Base-by-base conservation (phyloP, 1,284 basidiomycete genomes). In the Sporisorium sorghi region DNA sequence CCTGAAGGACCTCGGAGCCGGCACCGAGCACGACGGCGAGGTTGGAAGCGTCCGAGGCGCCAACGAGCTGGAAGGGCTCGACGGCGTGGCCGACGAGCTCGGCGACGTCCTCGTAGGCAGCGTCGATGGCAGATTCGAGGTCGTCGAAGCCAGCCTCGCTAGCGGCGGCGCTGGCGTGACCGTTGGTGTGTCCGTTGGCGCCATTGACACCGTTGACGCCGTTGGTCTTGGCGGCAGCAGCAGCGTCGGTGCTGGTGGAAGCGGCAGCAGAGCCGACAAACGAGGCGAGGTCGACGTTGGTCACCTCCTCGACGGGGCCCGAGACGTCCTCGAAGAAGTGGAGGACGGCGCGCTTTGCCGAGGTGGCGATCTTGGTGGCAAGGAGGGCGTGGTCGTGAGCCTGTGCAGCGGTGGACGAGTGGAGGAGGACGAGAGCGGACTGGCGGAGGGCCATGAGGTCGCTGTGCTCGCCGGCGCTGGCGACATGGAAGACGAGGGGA, bases 321-420 rank as follows among this genome's bases (percentile, higher is more conserved):
- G 76, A 73, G 49, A 78, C 66, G 35, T 72, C 75, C 35, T 91
- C 89, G 83, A 94, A 94, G 44, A 90, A 90, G 83, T 97, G 94
- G 53, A 96, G 87, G 17, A 96, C 93, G 2, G 89, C 87, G 53
- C 87, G 88, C 58, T 87, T 87, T 73, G 89, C 87, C 11, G 87
- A 86, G 53, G 87, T 86, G 4, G 92, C 90, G 43, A 93, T 85
- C 49, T 89, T 88, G 58, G 90, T 88, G 24, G 90, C 91, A n/a
- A 92, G 86, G 17, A 92, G 85, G 12, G 90, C 89, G 77, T 91
- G 88, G 80, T 92, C 91, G 78, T 91, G 90, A 2, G 90, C 90
- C 75, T 91, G 88, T 80, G 90, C 88, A 2, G 89, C 85, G 2
- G 87, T 88, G 58, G 88, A 86, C 6, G 90, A 91, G 84, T 91